A percentile compares a stretch with the other conserved stretches of the same genome.
Evolutionary conservation across 2,329 filamentous ascomycete genomes (phyloP).

Genomic region (Xylariaceae sp.): DNA sequence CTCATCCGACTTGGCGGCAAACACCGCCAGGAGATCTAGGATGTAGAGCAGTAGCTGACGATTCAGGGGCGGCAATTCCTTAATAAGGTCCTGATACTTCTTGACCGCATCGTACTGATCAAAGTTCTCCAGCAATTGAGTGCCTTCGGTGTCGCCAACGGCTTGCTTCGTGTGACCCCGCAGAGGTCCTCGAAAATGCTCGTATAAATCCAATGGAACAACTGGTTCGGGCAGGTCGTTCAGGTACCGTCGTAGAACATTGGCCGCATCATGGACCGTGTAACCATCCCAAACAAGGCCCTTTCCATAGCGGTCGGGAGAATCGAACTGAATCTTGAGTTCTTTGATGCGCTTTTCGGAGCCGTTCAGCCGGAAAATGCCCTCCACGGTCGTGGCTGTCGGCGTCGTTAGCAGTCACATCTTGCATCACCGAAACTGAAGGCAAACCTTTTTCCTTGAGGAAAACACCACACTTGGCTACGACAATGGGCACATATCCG

Average conservation of each 20-base stretch:
- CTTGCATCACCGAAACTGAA: slow-evolving; percentile 2
- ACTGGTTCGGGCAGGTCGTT: slow-evolving; percentile 96
- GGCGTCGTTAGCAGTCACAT: slow-evolving; percentile 24
- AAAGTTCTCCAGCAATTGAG: slow-evolving; percentile 68
- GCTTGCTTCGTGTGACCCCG: slow-evolving; percentile 66
- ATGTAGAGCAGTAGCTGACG: slow-evolving; percentile 93
- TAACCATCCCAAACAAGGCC: slow-evolving; percentile 96
- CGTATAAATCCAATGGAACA: slow-evolving; percentile 88
- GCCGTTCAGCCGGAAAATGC: slow-evolving; percentile 92
- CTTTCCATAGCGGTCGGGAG: slow-evolving; percentile 92
- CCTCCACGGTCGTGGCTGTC: slow-evolving; percentile 85
- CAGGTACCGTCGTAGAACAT: slow-evolving; percentile 89
- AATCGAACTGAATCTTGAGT: slow-evolving; percentile 85
- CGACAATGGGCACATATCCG: slow-evolving; percentile 95
- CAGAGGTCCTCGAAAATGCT: slow-evolving; percentile 81
- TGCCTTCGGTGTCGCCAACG: slow-evolving; percentile 61
- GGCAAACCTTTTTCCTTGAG: slow-evolving; percentile 90
- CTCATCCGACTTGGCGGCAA: slow-evolving; percentile 91
- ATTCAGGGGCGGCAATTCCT: slow-evolving; percentile 86
- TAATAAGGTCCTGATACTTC: slow-evolving; percentile 85
- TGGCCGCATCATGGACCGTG: slow-evolving; percentile 96
- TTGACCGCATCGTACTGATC: slow-evolving; percentile 70
- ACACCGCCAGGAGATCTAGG: slow-evolving; percentile 89
- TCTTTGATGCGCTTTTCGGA: slow-evolving; percentile 99
- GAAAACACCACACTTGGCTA: slow-evolving; percentile 96